Evolutionary conservation across 805 yeast species (phyloP).

Genomic region (Yamadazyma olivae): DNA sequence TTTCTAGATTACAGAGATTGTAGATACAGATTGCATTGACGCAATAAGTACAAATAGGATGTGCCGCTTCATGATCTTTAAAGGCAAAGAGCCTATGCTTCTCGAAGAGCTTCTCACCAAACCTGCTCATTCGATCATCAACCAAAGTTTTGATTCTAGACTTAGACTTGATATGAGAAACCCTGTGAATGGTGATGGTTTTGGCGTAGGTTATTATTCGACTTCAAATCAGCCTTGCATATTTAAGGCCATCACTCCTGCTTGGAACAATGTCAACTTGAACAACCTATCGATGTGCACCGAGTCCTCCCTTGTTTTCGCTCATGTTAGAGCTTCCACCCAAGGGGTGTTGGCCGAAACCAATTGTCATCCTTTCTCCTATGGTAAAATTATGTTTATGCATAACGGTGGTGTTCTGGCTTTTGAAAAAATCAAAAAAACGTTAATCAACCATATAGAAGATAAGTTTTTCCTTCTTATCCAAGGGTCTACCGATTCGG

Average conservation of each 20-base stretch:
- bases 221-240: constrained; percentile 73
- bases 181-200: constrained; percentile 98
- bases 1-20: no score
- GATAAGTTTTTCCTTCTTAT: constrained; percentile 77
- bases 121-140: constrained; percentile 96
- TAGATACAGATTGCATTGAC: no score
- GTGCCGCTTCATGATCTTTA: constrained; percentile 92
- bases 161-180: constrained; percentile 82
- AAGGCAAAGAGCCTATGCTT: constrained; percentile 85
- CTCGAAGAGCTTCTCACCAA: constrained; percentile 84
- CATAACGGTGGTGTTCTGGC: constrained; percentile 90
- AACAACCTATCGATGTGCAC: constrained; percentile 87
- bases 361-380: constrained; percentile 94
- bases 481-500: constrained; percentile 96
- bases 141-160: constrained; percentile 91
- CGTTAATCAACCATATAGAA: constrained; percentile 63
- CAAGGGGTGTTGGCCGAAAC: constrained; percentile 93
- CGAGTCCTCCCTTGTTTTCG: constrained; percentile 78
- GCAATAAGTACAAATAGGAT: no score
- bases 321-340: constrained; percentile 94
- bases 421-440: constrained; percentile 71
- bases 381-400: constrained; percentile 89
- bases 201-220: constrained; percentile 90
- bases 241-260: constrained; percentile 94
- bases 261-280: constrained; percentile 93